Percentiles rank a stretch among this genome's conserved stretches.
Evolutionary conservation across 1,284 basidiomycete genomes (phyloP).

Genomic region (Rhodotorula sp.): DNA sequence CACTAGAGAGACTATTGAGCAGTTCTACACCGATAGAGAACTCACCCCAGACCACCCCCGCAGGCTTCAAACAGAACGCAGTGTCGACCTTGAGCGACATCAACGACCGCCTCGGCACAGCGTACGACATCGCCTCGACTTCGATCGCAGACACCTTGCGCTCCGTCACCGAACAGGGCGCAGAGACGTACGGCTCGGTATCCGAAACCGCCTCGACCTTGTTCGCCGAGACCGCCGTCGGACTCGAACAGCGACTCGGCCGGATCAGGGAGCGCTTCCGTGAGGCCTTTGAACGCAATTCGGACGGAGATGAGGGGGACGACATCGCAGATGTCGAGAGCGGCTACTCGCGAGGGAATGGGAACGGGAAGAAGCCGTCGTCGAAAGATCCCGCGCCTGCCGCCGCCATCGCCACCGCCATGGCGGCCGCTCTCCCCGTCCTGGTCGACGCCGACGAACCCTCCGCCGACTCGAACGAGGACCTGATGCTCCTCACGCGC

Average conservation of each 20-base stretch:
- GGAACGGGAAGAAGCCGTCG: background rate
- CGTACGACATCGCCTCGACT: conserved; percentile 27
- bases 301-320: background rate
- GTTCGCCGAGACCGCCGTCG: conserved; percentile 23
- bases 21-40: too few relatives aligned
- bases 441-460: conserved; percentile 69
- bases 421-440: conserved; percentile 62
- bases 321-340: background rate
- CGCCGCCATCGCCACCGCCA: conserved; percentile 55
- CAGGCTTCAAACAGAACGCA: conserved; percentile 39
- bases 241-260: conserved; percentile 15
- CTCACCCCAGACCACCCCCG: too few relatives aligned
- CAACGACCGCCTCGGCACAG: conserved; percentile 26
- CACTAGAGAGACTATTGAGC: background rate
- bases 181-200: conserved; percentile 15
- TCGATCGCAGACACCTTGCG: conserved; percentile 14
- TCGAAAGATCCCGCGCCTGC: background rate
- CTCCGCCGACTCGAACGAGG: conserved; percentile 45
- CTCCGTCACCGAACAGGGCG: conserved; percentile 9
- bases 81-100: conserved; percentile 21
- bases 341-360: background rate
- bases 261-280: conserved; percentile 12
- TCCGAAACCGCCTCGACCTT: conserved; percentile 23
- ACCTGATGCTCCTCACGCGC: conserved; percentile 85
- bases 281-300: conserved; percentile 24